Percentiles rank a stretch among this genome's conserved stretches.
phyloP scores from a whole-genome alignment of 2,329 filamentous ascomycete genomes.

The Colletotrichum sp. region DNA sequence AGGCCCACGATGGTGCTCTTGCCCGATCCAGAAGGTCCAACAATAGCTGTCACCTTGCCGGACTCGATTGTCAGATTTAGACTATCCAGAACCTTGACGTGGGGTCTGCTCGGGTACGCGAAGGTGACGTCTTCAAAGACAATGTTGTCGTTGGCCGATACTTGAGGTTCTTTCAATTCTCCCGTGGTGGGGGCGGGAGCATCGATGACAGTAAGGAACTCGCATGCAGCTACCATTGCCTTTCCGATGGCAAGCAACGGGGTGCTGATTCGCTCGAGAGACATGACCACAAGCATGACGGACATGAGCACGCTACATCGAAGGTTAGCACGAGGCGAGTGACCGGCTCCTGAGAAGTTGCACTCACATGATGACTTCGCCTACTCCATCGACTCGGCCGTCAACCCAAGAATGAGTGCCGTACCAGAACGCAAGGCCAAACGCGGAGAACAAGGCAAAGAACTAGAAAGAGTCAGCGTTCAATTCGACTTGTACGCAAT shows the following conservation, averaged over 20 bases:
- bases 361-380: constrained; percentile 60
- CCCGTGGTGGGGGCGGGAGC: constrained; percentile 44
- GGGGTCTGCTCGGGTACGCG: constrained; percentile 71
- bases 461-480: constrained; percentile 40
- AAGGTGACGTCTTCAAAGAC: constrained; percentile 71
- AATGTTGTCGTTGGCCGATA: constrained; percentile 43
- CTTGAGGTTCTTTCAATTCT: constrained; percentile 38
- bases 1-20: constrained; percentile 78
- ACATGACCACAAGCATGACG: constrained; percentile 63
- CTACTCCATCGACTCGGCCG: constrained; percentile 51
- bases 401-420: constrained; percentile 57
- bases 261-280: constrained; percentile 60
- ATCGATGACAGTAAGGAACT: constrained; percentile 62
- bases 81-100: constrained; percentile 67
- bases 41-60: constrained; percentile 75
- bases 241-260: constrained; percentile 64
- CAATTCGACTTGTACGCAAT: background rate
- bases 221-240: constrained; percentile 61
- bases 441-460: constrained; percentile 57
- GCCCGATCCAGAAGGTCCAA: constrained; percentile 74
- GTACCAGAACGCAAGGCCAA: constrained; percentile 68
- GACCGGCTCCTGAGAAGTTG: background rate
- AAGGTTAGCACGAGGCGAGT: background rate
- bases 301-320: constrained; percentile 54
- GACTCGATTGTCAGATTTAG: constrained; percentile 63